Evolutionary conservation across 495 filamentous ascomycete species (phyloP).

Genomic region (Annulohypoxylon stygium): DNA sequence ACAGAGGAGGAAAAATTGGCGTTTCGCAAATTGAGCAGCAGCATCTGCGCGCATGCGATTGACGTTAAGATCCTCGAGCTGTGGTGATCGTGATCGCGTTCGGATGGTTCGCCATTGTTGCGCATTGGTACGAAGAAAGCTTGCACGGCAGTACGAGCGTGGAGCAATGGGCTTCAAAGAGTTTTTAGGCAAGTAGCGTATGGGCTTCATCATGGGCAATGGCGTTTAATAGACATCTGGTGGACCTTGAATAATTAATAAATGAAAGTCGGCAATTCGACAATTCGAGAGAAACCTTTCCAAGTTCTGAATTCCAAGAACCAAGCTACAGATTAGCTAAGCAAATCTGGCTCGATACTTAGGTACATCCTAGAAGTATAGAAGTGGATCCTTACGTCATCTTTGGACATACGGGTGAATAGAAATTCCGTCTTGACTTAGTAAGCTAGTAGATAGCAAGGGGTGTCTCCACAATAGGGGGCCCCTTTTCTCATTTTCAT

Average conservation of each 20-base stretch:
- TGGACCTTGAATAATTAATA: neutral
- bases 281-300: neutral
- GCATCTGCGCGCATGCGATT: constrained; percentile 56
- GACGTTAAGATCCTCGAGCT: constrained; percentile 62
- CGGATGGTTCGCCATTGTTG: constrained; percentile 56
- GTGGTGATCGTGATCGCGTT: constrained; percentile 36
- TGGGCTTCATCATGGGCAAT: constrained; percentile 45
- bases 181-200: constrained; percentile 35
- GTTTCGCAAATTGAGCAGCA: constrained; percentile 60
- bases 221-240: constrained; percentile 1
- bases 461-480: neutral
- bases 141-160: constrained; percentile 6
- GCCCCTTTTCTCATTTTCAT: neutral
- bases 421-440: constrained; percentile 5
- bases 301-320: neutral
- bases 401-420: constrained; percentile 20
- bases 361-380: neutral
- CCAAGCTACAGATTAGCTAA: neutral
- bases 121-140: constrained; percentile 16
- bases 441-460: neutral
- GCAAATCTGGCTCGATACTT: neutral
- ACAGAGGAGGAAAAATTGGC: constrained; percentile 60
- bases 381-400: constrained; percentile 12
- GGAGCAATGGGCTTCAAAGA: constrained; percentile 23
- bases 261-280: constrained; percentile 10